These are phyloP conservation scores for Prunus campanulata DNA, from an alignment of 306 rosid genomes.

Conservation along the genomic window DNA sequence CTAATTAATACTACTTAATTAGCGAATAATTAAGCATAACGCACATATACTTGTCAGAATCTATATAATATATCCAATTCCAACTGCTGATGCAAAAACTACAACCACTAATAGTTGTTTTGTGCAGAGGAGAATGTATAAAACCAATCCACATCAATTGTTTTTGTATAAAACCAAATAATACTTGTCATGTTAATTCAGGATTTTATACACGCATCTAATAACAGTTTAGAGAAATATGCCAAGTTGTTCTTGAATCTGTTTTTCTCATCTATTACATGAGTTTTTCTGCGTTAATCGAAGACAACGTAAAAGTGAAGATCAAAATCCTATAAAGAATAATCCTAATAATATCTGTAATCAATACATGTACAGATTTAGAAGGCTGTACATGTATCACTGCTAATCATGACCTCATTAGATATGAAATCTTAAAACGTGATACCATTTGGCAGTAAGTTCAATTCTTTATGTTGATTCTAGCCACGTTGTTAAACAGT, in stretches of 20 bases:
- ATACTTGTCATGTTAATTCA: too few species aligned
- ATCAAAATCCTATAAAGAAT: neutral
- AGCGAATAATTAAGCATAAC: neutral
- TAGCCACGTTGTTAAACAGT: neutral
- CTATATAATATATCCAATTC: neutral
- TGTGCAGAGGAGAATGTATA: too few species aligned
- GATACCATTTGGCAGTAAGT: neutral
- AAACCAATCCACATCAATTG: neutral
- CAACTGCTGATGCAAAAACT: neutral
- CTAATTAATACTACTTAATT: neutral
- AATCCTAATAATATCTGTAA: neutral
- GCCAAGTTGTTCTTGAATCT: neutral
- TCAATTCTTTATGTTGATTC: neutral
- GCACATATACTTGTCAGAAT: neutral
- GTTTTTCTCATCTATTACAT: neutral
- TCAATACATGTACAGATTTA: neutral
- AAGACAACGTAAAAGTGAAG: neutral
- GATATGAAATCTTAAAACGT: neutral
- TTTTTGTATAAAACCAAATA: neutral
- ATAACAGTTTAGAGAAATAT: neutral
- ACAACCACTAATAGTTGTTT: neutral
- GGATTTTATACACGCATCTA: too few species aligned
- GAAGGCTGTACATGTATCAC: neutral
- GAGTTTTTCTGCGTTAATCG: neutral
- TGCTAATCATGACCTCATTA: neutral